Percentiles rank a stretch among this genome's conserved stretches.
phyloP scores from a whole-genome alignment of 2,329 filamentous ascomycete genomes.

The Rutstroemia sp. region DNA sequence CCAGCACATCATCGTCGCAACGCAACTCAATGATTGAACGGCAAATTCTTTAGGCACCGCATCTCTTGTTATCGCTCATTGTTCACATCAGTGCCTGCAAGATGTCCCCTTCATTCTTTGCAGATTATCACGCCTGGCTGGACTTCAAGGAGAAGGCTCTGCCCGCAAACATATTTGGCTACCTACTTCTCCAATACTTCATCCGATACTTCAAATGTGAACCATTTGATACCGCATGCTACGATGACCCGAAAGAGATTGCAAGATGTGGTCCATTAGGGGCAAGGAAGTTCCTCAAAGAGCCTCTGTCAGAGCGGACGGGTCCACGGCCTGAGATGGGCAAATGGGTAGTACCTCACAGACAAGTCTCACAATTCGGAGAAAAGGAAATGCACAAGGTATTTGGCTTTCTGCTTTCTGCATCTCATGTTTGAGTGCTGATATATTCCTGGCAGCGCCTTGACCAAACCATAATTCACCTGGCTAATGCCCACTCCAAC shows the following conservation, averaged over 20 bases:
- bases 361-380: slow-evolving; percentile 16
- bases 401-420: not conserved
- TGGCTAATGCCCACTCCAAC: slow-evolving; percentile 10
- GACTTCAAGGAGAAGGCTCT: slow-evolving; percentile 20
- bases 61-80: not conserved
- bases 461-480: not conserved
- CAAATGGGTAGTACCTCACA: slow-evolving; percentile 20
- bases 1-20: no score
- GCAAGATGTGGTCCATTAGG: slow-evolving; percentile 18
- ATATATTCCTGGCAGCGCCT: not conserved
- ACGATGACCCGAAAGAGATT: slow-evolving; percentile 18
- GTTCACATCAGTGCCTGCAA: no score
- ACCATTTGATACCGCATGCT: slow-evolving; percentile 15
- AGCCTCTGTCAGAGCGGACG: slow-evolving; percentile 14
- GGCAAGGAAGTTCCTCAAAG: slow-evolving; percentile 11
- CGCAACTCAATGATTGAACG: no score
- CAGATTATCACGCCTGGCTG: slow-evolving; percentile 21
- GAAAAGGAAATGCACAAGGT: slow-evolving; percentile 19
- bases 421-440: not conserved
- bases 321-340: slow-evolving; percentile 16
- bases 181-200: slow-evolving; percentile 16
- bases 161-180: slow-evolving; percentile 20
- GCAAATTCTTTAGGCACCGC: no score
- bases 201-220: slow-evolving; percentile 17
- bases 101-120: slow-evolving; percentile 6